A percentile compares a stretch with the other conserved stretches of the same genome.
These are phyloP conservation scores for Rhizopogon vinicolor DNA, from an alignment of 768 basidiomycete genomes.

Conservation along the genomic window DNA sequence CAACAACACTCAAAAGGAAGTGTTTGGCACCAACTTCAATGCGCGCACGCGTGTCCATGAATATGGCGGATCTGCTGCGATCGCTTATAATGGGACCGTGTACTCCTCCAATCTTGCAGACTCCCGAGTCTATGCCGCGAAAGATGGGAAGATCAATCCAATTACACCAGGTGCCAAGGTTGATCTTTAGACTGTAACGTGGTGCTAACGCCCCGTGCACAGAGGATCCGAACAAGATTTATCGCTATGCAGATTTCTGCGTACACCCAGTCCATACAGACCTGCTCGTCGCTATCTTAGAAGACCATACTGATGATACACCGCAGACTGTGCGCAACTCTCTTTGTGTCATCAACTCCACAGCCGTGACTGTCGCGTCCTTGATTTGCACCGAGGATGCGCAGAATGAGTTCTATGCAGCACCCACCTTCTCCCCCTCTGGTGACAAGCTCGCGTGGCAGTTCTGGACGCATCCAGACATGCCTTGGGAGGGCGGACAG, in stretches of 20 bases:
- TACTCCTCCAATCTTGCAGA: constrained; percentile 56
- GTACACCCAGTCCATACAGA: constrained; percentile 49
- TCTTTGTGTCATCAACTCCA: constrained; percentile 52
- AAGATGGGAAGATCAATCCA: constrained; percentile 29
- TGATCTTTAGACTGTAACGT: not conserved
- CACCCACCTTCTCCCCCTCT: constrained; percentile 55
- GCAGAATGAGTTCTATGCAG: constrained; percentile 48
- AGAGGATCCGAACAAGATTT: constrained; percentile 28
- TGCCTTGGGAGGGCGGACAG: constrained; percentile 68
- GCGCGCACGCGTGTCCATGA: constrained; percentile 54
- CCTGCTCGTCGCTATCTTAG: constrained; percentile 57
- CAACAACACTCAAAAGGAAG: constrained; percentile 37
- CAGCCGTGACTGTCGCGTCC: constrained; percentile 36
- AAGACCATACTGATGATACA: constrained; percentile 58
- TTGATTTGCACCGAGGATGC: constrained; percentile 54
- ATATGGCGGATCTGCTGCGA: constrained; percentile 59
- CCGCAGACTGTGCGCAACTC: constrained; percentile 39
- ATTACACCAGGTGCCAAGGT: constrained; percentile 49
- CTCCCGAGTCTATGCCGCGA: constrained; percentile 43
- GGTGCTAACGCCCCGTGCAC: not conserved
- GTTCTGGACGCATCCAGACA: constrained; percentile 65
- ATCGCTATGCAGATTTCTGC: constrained; percentile 62
- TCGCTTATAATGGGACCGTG: constrained; percentile 39
- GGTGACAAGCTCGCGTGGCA: constrained; percentile 57
- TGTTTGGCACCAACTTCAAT: constrained; percentile 49